Base-by-base conservation (phyloP, 2,329 filamentous ascomycete species). In the Ceratocystis ficicola region DNA sequence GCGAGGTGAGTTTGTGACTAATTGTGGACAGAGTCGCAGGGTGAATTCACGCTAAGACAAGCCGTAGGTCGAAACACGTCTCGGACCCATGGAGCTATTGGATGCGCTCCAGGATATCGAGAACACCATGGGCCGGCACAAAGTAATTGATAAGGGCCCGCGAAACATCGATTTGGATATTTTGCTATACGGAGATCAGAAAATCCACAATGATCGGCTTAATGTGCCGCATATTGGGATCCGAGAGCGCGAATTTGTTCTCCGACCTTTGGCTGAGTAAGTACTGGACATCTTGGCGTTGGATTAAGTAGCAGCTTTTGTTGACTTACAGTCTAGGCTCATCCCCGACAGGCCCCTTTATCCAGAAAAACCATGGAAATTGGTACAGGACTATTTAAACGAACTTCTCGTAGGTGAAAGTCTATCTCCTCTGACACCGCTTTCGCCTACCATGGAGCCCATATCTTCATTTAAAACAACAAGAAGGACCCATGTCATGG, bases 141-240 rank as follows among this genome's bases (percentile, higher is more conserved):
- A 96, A 75, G 71, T 90, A 55, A 84, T 97, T 52, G 90, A 96
- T 72, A 99, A 99, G 73, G 94, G 94, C 0, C 94, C 94, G 1
- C 83, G 94, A 32, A 95, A 91, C 72, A 96, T 99, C 68, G 94
- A 99, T 72, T 79, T 99, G 15, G 94, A 99, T 72, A 91, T 99
- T 60, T 77, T 97, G 20, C 79, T 96, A 1, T 96, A 95, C 72
- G 87, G 86, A 63, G 77, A 88, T 65, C 76, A 86, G 68, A 77
- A 75, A 2, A 76, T 95, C 63, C 76, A 84, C 50, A 81, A 89
- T 69, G 83, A 88, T 52, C 84, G 90, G 22, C 83, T 99, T n/a
- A 86, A 81, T 30, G 80, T 99, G 32, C 94, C 94, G 10, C 94
- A 99, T 74, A 79, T 84, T 41, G 80, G 89, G 55, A 96, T 99